Evolutionary conservation across 306 rosid species (phyloP), one percentile per base, ranked within the genome.

Genomic region (Vigna mungo): DNA sequence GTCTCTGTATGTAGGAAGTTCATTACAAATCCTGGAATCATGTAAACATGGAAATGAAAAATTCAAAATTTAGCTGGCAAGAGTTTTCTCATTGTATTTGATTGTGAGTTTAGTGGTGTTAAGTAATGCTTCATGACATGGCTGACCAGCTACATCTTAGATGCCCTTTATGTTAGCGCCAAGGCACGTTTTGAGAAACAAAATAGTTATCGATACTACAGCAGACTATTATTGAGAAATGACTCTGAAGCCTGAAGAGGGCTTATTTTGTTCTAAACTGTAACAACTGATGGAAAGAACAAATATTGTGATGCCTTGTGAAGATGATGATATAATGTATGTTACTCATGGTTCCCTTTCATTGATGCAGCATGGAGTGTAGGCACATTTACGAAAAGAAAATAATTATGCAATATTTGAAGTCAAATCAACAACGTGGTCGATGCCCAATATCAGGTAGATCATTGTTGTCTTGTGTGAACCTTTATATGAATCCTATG

Each of bases 391-490:
- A 94, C 67, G 97, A 90, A 70, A 89, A 85, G 83, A 34, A 36
- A 44, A 75, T 79, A 55, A 76, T 94, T 72, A 74, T 86, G 87
- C 72, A 75, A 39, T 87, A 89, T 78, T 62, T 92, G 54, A 80
- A 11, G 20, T 71, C 80, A 20, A 85, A 86, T 84, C 39, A 70
- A 34, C 20, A 66, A 9, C 82, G 68, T 13, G 64, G 36, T 69
- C 82, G 2, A 76, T 94, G 97, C 80, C 97, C 96, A 14, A 87
- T 89, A 51, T 84, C 98, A 68, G 97, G 98, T 90, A 88, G 32
- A 25, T 59, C 20, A 63, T 41, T 71, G 49, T 71, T 46, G 27
- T 78, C 27, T 27, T 44, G 15, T 44, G 0, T 44, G 49, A 12
- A 49, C 18, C 64, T 69, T 75, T 18, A 73, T 48, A 54, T 55